Evolutionary conservation across 148 eudicot genomes (phyloP).

Genomic region (Gaultheria prostrata): DNA sequence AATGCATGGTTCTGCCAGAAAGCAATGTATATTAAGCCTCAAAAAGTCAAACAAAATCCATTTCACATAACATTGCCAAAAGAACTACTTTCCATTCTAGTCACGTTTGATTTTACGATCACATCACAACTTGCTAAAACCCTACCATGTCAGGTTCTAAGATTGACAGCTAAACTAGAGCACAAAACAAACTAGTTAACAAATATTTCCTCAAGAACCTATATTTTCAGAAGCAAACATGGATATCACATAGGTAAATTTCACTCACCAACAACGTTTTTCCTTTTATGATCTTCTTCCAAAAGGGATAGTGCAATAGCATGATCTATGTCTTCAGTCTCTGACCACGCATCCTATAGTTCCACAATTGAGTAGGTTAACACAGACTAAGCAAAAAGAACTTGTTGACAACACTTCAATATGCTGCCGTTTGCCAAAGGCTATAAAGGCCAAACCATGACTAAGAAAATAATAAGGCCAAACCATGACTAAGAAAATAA

Average conservation of each 20-base stretch:
- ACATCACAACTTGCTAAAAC: conserved; percentile 4
- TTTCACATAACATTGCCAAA: background rate
- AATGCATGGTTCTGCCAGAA: background rate
- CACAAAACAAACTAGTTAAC: background rate
- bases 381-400: conserved; percentile 9
- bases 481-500: background rate
- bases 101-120: background rate
- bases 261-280: conserved; percentile 42
- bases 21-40: background rate
- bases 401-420: background rate
- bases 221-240: background rate
- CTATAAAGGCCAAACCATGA: background rate
- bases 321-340: conserved; percentile 63
- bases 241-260: conserved; percentile 6
- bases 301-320: conserved; percentile 70
- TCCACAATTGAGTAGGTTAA: conserved; percentile 14
- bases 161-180: background rate
- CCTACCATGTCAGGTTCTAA: conserved; percentile 5
- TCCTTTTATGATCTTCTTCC: conserved; percentile 52
- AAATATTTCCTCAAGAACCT: background rate
- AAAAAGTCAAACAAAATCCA: background rate
- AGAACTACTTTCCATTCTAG: background rate
- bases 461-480: background rate
- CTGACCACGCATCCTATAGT: conserved; percentile 39
- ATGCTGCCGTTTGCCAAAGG: background rate